A percentile compares a stretch with the other conserved stretches of the same genome.
These are phyloP conservation scores for Climacium dendroides DNA, from an alignment of 225 moss, liverwort and hornwort species.

Conservation along the genomic window DNA sequence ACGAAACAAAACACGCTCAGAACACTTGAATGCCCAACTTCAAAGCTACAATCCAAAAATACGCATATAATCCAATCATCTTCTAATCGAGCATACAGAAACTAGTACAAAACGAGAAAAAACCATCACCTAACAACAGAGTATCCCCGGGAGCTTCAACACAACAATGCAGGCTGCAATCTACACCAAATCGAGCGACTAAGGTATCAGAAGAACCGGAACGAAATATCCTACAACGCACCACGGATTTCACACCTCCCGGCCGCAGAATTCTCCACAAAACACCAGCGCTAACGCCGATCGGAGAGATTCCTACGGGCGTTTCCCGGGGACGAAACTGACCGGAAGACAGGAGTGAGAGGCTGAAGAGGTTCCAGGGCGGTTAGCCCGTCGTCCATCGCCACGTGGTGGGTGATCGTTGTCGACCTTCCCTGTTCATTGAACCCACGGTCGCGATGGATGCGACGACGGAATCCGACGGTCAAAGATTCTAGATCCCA, in stretches of 20 bases:
- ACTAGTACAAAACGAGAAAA: not conserved
- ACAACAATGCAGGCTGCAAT: not conserved
- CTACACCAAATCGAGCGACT: not conserved
- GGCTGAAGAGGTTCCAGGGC: not conserved
- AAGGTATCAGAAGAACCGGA: not conserved
- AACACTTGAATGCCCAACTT: not conserved
- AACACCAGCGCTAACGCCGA: not conserved
- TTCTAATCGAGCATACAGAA: not conserved
- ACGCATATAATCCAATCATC: not conserved
- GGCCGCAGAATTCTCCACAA: not conserved
- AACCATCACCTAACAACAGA: not conserved
- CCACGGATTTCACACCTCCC: not conserved
- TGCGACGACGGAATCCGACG: not conserved
- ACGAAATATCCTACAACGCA: not conserved
- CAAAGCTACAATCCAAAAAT: not conserved
- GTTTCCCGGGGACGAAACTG: not conserved
- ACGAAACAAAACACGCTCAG: not conserved
- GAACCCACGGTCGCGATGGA: not conserved
- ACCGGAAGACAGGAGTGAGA: not conserved
- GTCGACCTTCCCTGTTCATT: not conserved
- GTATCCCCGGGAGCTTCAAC: not conserved
- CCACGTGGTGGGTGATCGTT: not conserved
- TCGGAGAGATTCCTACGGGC: slow-evolving; percentile 10
- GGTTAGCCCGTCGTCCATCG: not conserved
- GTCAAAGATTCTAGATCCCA: not conserved